These are phyloP conservation scores for Kodamaea neixiangensis DNA, from an alignment of 805 yeast genomes.

Conservation along the genomic window DNA sequence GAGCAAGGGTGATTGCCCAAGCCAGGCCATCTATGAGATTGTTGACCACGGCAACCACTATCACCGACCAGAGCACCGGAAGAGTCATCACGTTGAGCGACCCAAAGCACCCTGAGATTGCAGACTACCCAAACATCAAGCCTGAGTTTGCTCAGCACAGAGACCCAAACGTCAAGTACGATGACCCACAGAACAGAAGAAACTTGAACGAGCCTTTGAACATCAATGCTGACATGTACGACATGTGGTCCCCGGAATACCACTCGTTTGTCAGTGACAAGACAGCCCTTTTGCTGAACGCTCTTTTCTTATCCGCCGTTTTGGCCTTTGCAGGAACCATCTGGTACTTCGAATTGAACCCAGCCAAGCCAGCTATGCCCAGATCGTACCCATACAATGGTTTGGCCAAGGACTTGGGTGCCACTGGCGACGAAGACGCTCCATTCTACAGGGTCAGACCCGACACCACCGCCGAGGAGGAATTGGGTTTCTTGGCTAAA, in stretches of 20 bases:
- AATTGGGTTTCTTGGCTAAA: conserved; percentile 36
- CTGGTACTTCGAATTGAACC: conserved; percentile 51
- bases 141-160: conserved; percentile 61
- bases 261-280: conserved; percentile 59
- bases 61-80: conserved; percentile 43
- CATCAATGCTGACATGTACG: conserved; percentile 70
- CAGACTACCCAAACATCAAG: conserved; percentile 66
- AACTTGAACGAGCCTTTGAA: conserved; percentile 73
- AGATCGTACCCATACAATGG: conserved; percentile 77
- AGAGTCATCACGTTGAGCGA: conserved; percentile 41
- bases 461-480: conserved; percentile 39
- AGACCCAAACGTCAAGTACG: conserved; percentile 72
- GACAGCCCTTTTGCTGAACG: conserved; percentile 60
- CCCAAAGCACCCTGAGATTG: conserved; percentile 44
- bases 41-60: conserved; percentile 38
- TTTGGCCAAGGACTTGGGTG: conserved; percentile 73
- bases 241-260: conserved; percentile 86
- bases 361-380: conserved; percentile 72
- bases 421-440: conserved; percentile 40
- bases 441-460: conserved; percentile 43
- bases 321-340: conserved; percentile 47
- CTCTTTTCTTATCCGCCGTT: conserved; percentile 45
- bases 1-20: conserved; percentile 15
- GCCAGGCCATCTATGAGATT: conserved; percentile 13
- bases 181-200: conserved; percentile 80